These are phyloP conservation scores for Clarireedia homoeocarpa DNA, from an alignment of 2,329 filamentous ascomycete genomes.

Conservation along the genomic window DNA sequence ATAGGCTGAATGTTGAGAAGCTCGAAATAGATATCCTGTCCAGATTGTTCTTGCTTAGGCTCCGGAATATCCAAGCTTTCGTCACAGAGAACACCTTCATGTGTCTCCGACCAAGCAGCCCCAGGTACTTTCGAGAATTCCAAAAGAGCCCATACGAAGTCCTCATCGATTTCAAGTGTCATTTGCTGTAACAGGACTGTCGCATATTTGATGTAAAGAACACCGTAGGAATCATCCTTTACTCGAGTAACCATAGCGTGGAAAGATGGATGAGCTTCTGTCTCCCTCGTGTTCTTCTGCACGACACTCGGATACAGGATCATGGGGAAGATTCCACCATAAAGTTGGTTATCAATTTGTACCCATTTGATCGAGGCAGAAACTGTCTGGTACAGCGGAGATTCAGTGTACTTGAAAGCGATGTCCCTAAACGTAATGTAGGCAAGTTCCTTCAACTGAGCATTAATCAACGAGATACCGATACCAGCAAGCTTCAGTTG, in stretches of 20 bases:
- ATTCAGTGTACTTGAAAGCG: constrained; percentile 85
- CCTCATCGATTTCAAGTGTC: constrained; percentile 95
- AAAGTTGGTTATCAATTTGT: constrained; percentile 96
- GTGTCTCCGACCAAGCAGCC: constrained; percentile 71
- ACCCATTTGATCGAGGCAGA: constrained; percentile 96
- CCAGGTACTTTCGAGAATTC: constrained; percentile 93
- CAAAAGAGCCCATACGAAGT: constrained; percentile 92
- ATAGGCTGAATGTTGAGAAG: constrained; percentile 94
- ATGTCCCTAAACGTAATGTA: constrained; percentile 92
- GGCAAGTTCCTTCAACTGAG: constrained; percentile 82
- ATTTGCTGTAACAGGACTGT: constrained; percentile 92
- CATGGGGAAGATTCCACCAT: constrained; percentile 96
- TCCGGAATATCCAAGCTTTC: constrained; percentile 88
- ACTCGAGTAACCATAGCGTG: constrained; percentile 87
- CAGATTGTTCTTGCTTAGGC: constrained; percentile 72
- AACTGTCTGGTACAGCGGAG: constrained; percentile 85
- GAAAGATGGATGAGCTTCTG: constrained; percentile 91
- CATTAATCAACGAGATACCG: constrained; percentile 88
- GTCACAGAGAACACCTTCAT: constrained; percentile 79
- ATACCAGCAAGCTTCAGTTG: constrained; percentile 84
- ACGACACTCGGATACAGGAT: constrained; percentile 96
- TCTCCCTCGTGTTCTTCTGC: constrained; percentile 87
- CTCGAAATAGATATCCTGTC: constrained; percentile 97
- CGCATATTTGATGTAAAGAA: constrained; percentile 97
- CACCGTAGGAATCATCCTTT: constrained; percentile 97